These are phyloP conservation scores for Ophiosphaerella narmari DNA, from an alignment of 2,329 filamentous ascomycete species.

Conservation along the genomic window DNA sequence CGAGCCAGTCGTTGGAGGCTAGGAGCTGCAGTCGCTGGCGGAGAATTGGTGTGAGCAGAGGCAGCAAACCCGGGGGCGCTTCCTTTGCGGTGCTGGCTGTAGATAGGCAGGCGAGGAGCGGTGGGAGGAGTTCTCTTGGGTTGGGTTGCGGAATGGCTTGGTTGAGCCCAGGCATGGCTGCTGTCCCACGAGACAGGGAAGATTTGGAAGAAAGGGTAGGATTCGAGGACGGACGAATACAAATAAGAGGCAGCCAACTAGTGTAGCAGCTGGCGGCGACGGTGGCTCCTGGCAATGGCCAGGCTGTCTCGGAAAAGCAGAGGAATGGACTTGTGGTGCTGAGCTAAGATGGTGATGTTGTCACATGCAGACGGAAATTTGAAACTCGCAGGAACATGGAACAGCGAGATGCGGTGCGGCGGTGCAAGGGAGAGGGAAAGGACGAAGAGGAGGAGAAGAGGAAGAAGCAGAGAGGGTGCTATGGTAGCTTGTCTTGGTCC, in stretches of 20 bases:
- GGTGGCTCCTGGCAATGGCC: conserved; percentile 2
- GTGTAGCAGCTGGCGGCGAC: neutral
- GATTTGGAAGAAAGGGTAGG: neutral
- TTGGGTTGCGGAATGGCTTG: conserved; percentile 61
- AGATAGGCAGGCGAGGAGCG: conserved; percentile 66
- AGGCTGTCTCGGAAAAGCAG: neutral
- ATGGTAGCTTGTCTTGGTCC: conserved; percentile 11
- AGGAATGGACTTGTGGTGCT: conserved; percentile 4
- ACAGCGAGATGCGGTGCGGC: neutral
- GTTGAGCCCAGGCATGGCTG: conserved; percentile 51
- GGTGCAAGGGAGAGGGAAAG: conserved; percentile 3
- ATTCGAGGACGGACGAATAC: neutral
- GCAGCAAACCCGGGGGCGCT: conserved; percentile 64
- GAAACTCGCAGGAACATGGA: neutral
- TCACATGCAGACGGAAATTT: conserved; percentile 10
- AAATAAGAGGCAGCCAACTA: neutral
- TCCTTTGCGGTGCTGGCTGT: conserved; percentile 63
- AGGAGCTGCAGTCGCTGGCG: conserved; percentile 68
- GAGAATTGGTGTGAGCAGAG: conserved; percentile 66
- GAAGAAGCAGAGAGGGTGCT: neutral
- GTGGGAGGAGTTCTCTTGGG: conserved; percentile 62
- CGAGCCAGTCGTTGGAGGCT: conserved; percentile 70
- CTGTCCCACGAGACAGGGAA: conserved; percentile 2
- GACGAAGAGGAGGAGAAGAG: neutral
- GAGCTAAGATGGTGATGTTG: conserved; percentile 21